phyloP scores from a whole-genome alignment of 805 yeast species.

The Saturnispora gosingensis region DNA sequence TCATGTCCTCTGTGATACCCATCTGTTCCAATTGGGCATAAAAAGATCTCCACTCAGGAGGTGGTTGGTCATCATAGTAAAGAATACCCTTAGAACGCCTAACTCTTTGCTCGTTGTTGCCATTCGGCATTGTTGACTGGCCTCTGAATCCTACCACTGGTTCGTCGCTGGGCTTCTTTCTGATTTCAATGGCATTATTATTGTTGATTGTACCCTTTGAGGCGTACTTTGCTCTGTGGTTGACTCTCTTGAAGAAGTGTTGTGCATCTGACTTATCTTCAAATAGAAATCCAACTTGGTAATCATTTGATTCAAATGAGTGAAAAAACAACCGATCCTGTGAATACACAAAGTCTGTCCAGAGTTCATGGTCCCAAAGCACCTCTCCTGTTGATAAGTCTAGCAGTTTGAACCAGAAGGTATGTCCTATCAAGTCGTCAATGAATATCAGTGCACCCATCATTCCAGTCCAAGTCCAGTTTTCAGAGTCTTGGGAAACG shows the following conservation, averaged over 20 bases:
- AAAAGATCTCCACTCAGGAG: conserved; percentile 74
- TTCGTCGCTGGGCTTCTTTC: conserved; percentile 36
- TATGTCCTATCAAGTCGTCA: conserved; percentile 90
- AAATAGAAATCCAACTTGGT: conserved; percentile 76
- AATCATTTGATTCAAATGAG: conserved; percentile 86
- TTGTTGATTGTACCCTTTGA: conserved; percentile 79
- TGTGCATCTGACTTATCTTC: conserved; percentile 85
- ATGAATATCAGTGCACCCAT: conserved; percentile 81
- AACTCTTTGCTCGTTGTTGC: conserved; percentile 41
- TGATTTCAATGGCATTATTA: conserved; percentile 78
- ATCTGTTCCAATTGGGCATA: conserved; percentile 64
- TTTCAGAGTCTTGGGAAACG: conserved; percentile 69
- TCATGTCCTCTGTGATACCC: conserved; percentile 83
- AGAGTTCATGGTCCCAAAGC: conserved; percentile 94
- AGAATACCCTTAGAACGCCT: conserved; percentile 49
- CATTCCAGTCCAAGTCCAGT: conserved; percentile 85
- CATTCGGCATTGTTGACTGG: conserved; percentile 32
- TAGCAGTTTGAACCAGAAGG: conserved; percentile 81
- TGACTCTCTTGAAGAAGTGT: conserved; percentile 72
- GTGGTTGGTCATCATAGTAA: conserved; percentile 72
- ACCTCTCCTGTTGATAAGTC: conserved; percentile 70
- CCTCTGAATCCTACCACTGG: conserved; percentile 58
- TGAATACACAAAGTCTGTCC: conserved; percentile 76
- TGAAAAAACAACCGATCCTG: conserved; percentile 96
- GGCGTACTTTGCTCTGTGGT: conserved; percentile 69